Conservation (phyloP, 1,139 yeast genomes). For the Yamadazyma sp. region DNA sequence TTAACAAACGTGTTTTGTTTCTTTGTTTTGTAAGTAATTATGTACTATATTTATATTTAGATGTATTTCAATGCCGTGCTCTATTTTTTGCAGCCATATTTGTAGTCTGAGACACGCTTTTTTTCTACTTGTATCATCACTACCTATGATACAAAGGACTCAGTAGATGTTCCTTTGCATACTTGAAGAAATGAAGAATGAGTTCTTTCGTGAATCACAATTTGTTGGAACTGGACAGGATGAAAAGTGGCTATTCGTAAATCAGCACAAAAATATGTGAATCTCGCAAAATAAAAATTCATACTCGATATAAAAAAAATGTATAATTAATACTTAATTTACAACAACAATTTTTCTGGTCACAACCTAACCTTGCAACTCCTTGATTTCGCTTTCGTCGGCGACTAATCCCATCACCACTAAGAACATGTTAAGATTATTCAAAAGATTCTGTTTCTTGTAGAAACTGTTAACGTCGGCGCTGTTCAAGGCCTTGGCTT, state of each 20-base stretch:
- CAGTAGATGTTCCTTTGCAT: no score
- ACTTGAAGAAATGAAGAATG: no score
- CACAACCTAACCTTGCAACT: conserved; percentile 31
- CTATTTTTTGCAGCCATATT: conserved; percentile 1
- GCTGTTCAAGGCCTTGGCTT: conserved; percentile 68
- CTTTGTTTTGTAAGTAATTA: not conserved
- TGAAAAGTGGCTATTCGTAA: no score
- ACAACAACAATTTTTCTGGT: conserved; percentile 3
- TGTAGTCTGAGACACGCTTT: no score
- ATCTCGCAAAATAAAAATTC: not conserved
- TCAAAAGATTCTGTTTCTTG: conserved; percentile 65
- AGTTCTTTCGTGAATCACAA: no score
- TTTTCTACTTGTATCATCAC: no score
- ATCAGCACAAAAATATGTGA: no score
- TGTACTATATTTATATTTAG: not conserved
- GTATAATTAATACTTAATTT: conserved; percentile 2
- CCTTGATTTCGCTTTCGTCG: conserved; percentile 62
- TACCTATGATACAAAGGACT: no score
- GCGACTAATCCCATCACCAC: conserved; percentile 97
- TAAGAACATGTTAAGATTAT: conserved; percentile 85
- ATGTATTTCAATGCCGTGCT: no score
- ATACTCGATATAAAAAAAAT: no score
- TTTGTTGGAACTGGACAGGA: no score
- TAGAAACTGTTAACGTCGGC: conserved; percentile 54
- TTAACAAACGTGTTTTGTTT: not conserved